Conservation (phyloP, 495 filamentous ascomycete species). For the Penicillium taxi region DNA sequence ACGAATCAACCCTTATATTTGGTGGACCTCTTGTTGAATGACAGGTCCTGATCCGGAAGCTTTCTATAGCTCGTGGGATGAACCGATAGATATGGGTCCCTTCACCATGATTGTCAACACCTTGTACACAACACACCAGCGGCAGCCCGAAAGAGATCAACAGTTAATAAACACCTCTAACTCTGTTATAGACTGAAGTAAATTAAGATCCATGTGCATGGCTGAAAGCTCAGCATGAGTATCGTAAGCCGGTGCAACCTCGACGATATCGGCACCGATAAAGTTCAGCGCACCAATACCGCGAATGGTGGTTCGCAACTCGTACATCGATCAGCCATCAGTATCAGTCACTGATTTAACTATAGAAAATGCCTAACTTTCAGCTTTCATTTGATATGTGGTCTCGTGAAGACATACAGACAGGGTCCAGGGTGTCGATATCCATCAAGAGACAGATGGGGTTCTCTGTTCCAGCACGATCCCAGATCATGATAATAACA, state of each 20-base stretch:
- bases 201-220: conserved; percentile 26
- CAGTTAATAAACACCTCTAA: conserved; percentile 7
- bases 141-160: too few species aligned
- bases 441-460: conserved; percentile 81
- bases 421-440: conserved; percentile 82
- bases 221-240: conserved; percentile 60
- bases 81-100: conserved; percentile 38
- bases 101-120: conserved; percentile 60
- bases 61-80: too few species aligned
- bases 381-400: not conserved
- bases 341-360: conserved; percentile 79
- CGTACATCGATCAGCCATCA: conserved; percentile 79
- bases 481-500: conserved; percentile 68
- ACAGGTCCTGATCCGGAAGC: too few species aligned
- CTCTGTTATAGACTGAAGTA: not conserved
- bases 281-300: conserved; percentile 68
- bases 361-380: conserved; percentile 11
- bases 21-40: too few species aligned
- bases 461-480: conserved; percentile 62
- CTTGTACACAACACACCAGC: conserved; percentile 59
- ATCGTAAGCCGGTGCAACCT: conserved; percentile 66
- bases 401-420: conserved; percentile 44
- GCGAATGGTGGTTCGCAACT: conserved; percentile 65
- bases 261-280: conserved; percentile 71
- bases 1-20: too few species aligned